Evolutionary conservation across 768 basidiomycete species (phyloP).

Genomic region (Gloeophyllum trabeum): DNA sequence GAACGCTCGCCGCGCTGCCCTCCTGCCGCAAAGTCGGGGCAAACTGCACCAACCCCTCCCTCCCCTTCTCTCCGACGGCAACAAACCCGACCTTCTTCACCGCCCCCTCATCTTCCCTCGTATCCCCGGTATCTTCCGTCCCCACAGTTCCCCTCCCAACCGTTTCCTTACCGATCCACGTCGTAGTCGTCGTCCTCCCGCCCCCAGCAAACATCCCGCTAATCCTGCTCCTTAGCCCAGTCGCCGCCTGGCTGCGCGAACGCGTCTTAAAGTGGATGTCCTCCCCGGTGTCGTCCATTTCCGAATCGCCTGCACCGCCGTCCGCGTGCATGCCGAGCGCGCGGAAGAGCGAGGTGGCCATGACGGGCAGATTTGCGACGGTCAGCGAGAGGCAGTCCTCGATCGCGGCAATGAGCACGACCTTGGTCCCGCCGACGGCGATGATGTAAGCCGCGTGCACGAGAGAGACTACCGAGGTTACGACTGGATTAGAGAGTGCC

Average conservation of each 20-base stretch:
- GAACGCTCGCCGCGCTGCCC: too few species aligned
- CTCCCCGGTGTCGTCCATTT: background rate
- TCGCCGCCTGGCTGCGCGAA: background rate
- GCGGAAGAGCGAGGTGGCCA: background rate
- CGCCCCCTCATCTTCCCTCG: too few species aligned
- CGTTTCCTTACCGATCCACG: too few species aligned
- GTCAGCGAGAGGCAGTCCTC: conserved; percentile 2
- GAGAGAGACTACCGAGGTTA: conserved; percentile 18
- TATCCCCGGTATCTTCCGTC: too few species aligned
- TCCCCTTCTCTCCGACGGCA: too few species aligned
- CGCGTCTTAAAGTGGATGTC: background rate
- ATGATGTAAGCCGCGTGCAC: conserved; percentile 18
- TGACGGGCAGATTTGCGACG: background rate
- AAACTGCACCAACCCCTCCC: too few species aligned
- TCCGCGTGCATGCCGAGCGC: background rate
- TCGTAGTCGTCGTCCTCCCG: background rate
- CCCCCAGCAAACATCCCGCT: background rate
- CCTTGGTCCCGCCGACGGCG: conserved; percentile 14
- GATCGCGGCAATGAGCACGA: conserved; percentile 18
- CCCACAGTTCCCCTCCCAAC: background rate
- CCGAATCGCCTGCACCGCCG: background rate
- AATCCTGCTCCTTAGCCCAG: too few species aligned
- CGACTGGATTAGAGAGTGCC: conserved; percentile 4
- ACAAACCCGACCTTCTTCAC: too few species aligned
- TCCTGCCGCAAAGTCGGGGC: too few species aligned